Evolutionary conservation across 2,329 filamentous ascomycete species (phyloP), one percentile per base, ranked within the genome.

Genomic region (Aspergillus vadensis): DNA sequence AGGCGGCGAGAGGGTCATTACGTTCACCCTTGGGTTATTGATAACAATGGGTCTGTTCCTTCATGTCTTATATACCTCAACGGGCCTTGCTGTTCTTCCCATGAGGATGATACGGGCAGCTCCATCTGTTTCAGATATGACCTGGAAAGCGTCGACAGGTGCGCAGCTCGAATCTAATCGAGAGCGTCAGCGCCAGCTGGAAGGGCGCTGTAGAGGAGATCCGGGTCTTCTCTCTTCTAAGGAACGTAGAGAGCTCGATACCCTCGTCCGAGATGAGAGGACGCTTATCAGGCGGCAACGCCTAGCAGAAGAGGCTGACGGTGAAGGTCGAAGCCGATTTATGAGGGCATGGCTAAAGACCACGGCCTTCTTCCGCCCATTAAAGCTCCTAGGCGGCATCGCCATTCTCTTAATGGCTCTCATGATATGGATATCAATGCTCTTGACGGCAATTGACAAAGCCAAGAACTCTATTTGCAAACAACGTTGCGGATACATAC

Each of bases 371-470:
- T 90, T 98, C 76, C 86, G 93, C 7, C 95, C 95, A 1, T 80
- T 99, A 69, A 97, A 96, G 80, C 86, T 98, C 44, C 76, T 98
- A 14, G 90, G 91, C 1, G 95, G 95, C 14, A 81, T 97, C 52
- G 67, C 96, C 0, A 80, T 98, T 2, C 83, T 97, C 32, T 66
- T 92, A 1, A 74, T 97, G 21, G 84, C 91, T 0, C 77, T 97
- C 14, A 67, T 96, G 44, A 84, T 96, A 67, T 96, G 92, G 85
- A 85, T 89, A 8, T 96, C 91, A 12, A 98, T 99, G 92, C 85
- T 98, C 67, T 90, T 98, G 73, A 98, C 94, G 0, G 90, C 88
- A 67, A 92, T 98, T 71, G 95, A 99, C 84, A 98, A 98, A 80
- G 91, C 92, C 38, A 93, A 90, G 76, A 97, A 98, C 80, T 97